phyloP scores from a whole-genome alignment of 2,329 filamentous ascomycete genomes.

The Gyromitra esculenta region DNA sequence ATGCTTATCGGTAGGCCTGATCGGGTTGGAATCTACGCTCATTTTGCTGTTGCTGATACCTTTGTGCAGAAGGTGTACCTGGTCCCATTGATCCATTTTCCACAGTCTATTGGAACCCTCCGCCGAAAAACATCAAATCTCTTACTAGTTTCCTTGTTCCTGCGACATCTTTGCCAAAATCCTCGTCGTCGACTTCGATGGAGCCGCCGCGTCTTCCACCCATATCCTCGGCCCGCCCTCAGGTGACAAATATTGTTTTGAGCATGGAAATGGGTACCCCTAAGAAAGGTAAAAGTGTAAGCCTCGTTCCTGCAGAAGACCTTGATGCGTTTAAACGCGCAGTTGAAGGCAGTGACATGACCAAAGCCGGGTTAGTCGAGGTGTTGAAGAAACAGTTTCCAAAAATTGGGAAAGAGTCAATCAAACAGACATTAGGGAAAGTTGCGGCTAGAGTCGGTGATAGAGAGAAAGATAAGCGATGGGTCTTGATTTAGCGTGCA shows the following conservation, averaged over 20 bases:
- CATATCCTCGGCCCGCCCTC: slow-evolving; percentile 32
- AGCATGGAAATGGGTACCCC: slow-evolving; percentile 33
- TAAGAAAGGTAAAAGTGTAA: slow-evolving; percentile 50
- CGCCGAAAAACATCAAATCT: slow-evolving; percentile 55
- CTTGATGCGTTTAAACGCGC: slow-evolving; percentile 74
- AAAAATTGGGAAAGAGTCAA: slow-evolving; percentile 73
- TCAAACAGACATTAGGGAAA: slow-evolving; percentile 74
- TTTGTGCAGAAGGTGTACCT: slow-evolving; percentile 48
- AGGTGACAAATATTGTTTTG: slow-evolving; percentile 30
- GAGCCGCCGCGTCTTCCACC: slow-evolving; percentile 57
- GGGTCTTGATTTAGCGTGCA: slow-evolving; percentile 51
- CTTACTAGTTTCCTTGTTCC: slow-evolving; percentile 47
- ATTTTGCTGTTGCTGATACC: slow-evolving; percentile 3
- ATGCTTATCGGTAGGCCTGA: slow-evolving; percentile 72
- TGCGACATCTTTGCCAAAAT: slow-evolving; percentile 28
- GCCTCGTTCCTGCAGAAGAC: slow-evolving; percentile 68
- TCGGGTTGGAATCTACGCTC: background rate
- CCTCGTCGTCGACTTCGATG: slow-evolving; percentile 52
- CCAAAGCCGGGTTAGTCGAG: slow-evolving; percentile 78
- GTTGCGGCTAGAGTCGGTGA: slow-evolving; percentile 72
- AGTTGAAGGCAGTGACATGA: slow-evolving; percentile 75
- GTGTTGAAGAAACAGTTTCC: slow-evolving; percentile 78
- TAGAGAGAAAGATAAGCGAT: slow-evolving; percentile 63
- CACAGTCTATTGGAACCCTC: slow-evolving; percentile 74
- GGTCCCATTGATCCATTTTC: slow-evolving; percentile 84